Base-by-base conservation (phyloP, 2,329 filamentous ascomycete species). In the Penicillium rolfsii region DNA sequence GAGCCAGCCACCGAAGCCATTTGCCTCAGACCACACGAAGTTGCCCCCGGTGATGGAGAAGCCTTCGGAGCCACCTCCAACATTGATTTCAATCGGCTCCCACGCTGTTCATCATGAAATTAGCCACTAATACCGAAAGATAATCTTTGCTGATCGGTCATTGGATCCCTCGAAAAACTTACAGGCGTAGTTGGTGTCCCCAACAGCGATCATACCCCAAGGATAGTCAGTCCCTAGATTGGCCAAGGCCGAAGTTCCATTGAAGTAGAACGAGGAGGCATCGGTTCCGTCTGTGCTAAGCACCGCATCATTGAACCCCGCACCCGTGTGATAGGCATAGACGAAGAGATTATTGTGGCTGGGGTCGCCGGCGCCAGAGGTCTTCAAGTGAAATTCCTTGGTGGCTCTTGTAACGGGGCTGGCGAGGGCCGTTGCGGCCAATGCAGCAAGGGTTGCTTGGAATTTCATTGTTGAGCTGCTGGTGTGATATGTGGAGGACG, bases 261-360 rank as follows among this genome's bases (percentile, higher is more conserved):
- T 76, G 49, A 79, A 46, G 52, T 68, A 76, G 38, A 70, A 70
- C 12, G 63, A 52, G 45, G 62, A 67, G 14, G 74, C 76, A 6
- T 43, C 67, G 1, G 60, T 55, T 1, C 35, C 58, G 24, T 70
- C 68, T 2, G 66, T 41, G 4, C 67, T 67, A 16, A 79, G 67
- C 4, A 77, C 75, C 9, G 75, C 76, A 60, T 78, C 77, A 35
- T 72, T 75, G 30, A 74, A 58, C 14, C 75, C 77, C n/a, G 77
- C 77, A 19, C 74, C 75, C n/a, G 75, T 77, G 68, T 79, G 77
- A 63, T 77, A 79, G 40, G 70, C 65, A 30, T 71, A 70, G 30
- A 79, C 67, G 33, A 74, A 79, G 56, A 77, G 72, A 61, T 74
- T 58, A 64, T 77, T 76, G 63, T 76, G 71, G 1, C 68, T 50